Evolutionary conservation across 345 rosid genomes (phyloP).

Genomic region (Gossypium arboreum): DNA sequence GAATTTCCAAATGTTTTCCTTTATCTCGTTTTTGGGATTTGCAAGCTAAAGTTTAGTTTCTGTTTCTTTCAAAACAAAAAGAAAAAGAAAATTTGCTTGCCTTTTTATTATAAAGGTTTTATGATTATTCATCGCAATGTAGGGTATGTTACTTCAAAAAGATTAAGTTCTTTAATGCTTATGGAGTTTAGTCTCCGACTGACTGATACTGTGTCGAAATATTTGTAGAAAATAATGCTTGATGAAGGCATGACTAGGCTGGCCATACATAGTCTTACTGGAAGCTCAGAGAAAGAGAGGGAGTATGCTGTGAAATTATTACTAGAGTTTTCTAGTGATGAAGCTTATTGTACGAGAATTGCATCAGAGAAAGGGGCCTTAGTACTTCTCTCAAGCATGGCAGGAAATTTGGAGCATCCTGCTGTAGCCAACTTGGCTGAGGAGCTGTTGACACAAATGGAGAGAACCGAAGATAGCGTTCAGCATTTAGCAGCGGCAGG

Average conservation of each 20-base stretch:
- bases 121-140: neutral
- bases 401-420: constrained; percentile 39
- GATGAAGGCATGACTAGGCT: constrained; percentile 44
- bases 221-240: constrained; percentile 33
- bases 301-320: constrained; percentile 40
- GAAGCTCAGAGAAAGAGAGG: constrained; percentile 40
- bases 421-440: constrained; percentile 38
- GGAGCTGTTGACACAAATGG: constrained; percentile 35
- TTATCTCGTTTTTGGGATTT: neutral
- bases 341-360: constrained; percentile 31
- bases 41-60: neutral
- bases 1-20: neutral
- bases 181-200: neutral
- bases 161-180: neutral
- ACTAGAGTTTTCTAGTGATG: constrained; percentile 33
- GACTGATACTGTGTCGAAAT: constrained; percentile 11
- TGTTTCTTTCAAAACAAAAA: neutral
- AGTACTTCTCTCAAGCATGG: constrained; percentile 42
- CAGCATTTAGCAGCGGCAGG: constrained; percentile 38
- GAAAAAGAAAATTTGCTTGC: neutral
- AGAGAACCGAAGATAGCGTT: constrained; percentile 28
- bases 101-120: neutral
- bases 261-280: constrained; percentile 37
- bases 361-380: constrained; percentile 44
- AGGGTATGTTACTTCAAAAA: neutral